Conservation (phyloP, 495 filamentous ascomycete genomes). For the Podospora pseudocomata region DNA sequence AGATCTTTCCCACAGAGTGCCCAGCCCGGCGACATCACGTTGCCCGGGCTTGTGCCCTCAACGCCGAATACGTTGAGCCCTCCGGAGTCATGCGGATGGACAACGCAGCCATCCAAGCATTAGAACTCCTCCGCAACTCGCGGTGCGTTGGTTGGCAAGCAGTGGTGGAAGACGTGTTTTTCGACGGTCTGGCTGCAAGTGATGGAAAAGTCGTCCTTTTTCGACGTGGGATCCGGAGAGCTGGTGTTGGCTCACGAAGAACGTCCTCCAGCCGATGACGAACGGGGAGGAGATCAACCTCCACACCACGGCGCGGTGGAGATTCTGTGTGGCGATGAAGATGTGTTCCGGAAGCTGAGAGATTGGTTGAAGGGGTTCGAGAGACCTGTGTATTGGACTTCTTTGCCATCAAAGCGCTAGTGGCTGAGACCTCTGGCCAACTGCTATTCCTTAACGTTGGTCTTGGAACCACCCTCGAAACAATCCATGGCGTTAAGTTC, state of each 20-base stretch:
- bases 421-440: no score
- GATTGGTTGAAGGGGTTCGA: constrained; percentile 45
- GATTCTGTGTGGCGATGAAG: constrained; percentile 77
- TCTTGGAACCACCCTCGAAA: constrained; percentile 62
- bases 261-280: constrained; percentile 86
- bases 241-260: constrained; percentile 70
- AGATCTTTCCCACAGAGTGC: no score
- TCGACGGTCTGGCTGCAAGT: no score
- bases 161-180: no score
- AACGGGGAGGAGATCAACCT: constrained; percentile 54
- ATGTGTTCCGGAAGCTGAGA: constrained; percentile 77
- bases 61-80: constrained; percentile 82
- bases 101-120: constrained; percentile 71
- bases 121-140: constrained; percentile 85
- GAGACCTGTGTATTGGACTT: no score
- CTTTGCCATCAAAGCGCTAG: no score
- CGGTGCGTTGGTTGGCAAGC: constrained; percentile 39
- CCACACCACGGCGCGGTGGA: constrained; percentile 81
- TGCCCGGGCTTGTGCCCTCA: constrained; percentile 61
- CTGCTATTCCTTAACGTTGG: constrained; percentile 57
- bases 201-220: no score
- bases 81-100: constrained; percentile 95
- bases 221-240: constrained; percentile 82
- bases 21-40: no score
- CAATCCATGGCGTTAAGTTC: constrained; percentile 49